Evolutionary conservation across 202 grass and related monocot species (phyloP).

Genomic region (Sporobolus alterniflorus): DNA sequence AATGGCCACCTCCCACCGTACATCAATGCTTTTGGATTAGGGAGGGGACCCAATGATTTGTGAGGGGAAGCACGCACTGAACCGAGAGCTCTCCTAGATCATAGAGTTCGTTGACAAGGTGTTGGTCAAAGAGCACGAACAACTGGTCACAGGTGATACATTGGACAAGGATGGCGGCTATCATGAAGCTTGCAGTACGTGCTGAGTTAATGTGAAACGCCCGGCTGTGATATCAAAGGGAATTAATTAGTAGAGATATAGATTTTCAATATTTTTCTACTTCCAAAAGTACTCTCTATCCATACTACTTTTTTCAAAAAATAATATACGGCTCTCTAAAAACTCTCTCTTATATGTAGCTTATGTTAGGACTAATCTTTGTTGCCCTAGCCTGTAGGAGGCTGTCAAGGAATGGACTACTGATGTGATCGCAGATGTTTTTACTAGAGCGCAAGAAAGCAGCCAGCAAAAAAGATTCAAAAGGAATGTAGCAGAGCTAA

Average conservation of each 20-base stretch:
- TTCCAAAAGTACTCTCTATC: too few relatives aligned
- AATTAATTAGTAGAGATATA: too few relatives aligned
- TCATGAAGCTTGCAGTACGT: constrained; percentile 30
- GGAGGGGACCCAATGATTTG: constrained; percentile 57
- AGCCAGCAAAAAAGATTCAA: constrained; percentile 62
- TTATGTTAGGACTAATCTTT: constrained; percentile 15
- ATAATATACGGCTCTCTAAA: too few relatives aligned
- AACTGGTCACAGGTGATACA: constrained; percentile 1
- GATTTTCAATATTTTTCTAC: too few relatives aligned
- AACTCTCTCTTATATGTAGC: constrained; percentile 8
- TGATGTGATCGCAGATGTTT: constrained; percentile 67
- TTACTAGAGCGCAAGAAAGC: constrained; percentile 80
- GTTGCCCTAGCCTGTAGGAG: constrained; percentile 52
- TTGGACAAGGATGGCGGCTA: constrained; percentile 20
- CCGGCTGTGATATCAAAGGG: not conserved
- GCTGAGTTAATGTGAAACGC: not conserved
- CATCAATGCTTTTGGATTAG: constrained; percentile 43
- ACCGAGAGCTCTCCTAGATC: constrained; percentile 61
- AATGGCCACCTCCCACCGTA: too few relatives aligned
- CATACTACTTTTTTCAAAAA: too few relatives aligned
- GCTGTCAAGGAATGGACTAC: constrained; percentile 74
- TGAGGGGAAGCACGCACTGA: constrained; percentile 65
- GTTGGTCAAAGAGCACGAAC: constrained; percentile 53
- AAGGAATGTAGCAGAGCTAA: not conserved
- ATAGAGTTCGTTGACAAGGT: constrained; percentile 79